These are phyloP conservation scores for Coccomyxa sp. DNA, from an alignment of 139 green algal species.

Conservation along the genomic window DNA sequence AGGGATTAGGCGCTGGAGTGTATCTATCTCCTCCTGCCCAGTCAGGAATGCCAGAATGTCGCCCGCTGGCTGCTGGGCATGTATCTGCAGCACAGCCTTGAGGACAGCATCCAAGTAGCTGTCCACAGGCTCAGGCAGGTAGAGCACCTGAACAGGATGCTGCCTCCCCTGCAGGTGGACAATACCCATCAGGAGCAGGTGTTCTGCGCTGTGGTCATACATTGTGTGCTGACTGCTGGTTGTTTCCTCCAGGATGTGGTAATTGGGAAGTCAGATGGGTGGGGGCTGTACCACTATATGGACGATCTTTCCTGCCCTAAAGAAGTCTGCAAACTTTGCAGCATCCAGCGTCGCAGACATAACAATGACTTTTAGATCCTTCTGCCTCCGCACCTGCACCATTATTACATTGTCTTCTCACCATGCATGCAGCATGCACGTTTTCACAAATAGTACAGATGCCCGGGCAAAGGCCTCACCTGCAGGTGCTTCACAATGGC, in stretches of 20 bases:
- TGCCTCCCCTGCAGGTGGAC: constrained; percentile 49
- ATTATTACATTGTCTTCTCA: not conserved
- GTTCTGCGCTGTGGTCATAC: too few relatives aligned
- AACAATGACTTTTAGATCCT: constrained; percentile 77
- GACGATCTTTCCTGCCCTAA: constrained; percentile 48
- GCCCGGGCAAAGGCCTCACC: constrained; percentile 13
- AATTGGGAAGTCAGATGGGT: too few relatives aligned
- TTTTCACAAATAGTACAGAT: not conserved
- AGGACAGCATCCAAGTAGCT: constrained; percentile 90
- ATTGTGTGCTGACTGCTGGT: too few relatives aligned
- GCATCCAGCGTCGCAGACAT: constrained; percentile 97
- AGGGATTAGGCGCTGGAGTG: constrained; percentile 57
- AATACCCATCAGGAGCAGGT: not conserved
- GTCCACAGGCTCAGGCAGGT: constrained; percentile 69
- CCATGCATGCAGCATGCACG: not conserved
- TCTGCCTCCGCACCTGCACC: constrained; percentile 9
- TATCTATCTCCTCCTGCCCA: constrained; percentile 86
- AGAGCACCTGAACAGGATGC: constrained; percentile 72
- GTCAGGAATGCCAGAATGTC: constrained; percentile 93
- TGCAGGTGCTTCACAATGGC: constrained; percentile 82
- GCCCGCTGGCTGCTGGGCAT: constrained; percentile 62
- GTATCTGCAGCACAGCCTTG: constrained; percentile 66
- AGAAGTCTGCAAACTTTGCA: constrained; percentile 71
- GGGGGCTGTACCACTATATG: constrained; percentile 61
- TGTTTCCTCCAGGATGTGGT: too few relatives aligned